phyloP scores from a whole-genome alignment of 805 yeast genomes.

The Tetrapisispora fleetii region DNA sequence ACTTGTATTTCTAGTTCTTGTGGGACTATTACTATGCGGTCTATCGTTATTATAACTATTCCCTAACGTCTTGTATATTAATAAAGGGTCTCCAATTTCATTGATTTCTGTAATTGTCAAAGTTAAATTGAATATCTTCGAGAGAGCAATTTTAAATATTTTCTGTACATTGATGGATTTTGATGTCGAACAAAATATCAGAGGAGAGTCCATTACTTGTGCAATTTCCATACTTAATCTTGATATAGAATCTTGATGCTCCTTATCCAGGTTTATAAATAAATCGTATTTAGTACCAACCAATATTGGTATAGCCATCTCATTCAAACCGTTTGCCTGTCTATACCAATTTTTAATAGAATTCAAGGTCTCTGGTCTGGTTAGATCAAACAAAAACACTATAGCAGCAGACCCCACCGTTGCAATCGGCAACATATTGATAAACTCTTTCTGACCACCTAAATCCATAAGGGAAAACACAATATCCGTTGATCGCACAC shows the following conservation, averaged over 20 bases:
- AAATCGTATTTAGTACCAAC: conserved; percentile 91
- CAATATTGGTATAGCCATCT: conserved; percentile 80
- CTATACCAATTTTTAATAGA: conserved; percentile 93
- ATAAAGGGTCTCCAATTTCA: conserved; percentile 84
- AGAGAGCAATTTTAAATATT: conserved; percentile 80
- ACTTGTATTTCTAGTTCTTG: background rate
- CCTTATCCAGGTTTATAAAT: conserved; percentile 66
- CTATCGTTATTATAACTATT: conserved; percentile 4
- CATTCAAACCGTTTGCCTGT: conserved; percentile 81
- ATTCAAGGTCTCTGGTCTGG: conserved; percentile 74
- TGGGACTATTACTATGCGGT: conserved; percentile 1
- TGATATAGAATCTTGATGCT: conserved; percentile 78
- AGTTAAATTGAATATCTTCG: conserved; percentile 82
- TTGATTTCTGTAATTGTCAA: conserved; percentile 75
- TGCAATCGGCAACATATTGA: conserved; percentile 89
- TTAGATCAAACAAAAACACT: conserved; percentile 80
- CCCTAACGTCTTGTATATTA: conserved; percentile 45
- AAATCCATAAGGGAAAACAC: conserved; percentile 91
- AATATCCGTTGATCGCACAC: conserved; percentile 75
- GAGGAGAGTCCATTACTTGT: conserved; percentile 74
- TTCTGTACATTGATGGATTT: conserved; percentile 90
- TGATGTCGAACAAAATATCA: conserved; percentile 83
- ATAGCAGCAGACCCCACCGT: conserved; percentile 89
- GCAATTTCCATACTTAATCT: conserved; percentile 78
- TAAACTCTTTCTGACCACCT: conserved; percentile 92